Percentiles rank a stretch among this genome's conserved stretches.
Evolutionary conservation across 257 asterid species (phyloP).

Genomic region (Salvia miltiorrhiza): DNA sequence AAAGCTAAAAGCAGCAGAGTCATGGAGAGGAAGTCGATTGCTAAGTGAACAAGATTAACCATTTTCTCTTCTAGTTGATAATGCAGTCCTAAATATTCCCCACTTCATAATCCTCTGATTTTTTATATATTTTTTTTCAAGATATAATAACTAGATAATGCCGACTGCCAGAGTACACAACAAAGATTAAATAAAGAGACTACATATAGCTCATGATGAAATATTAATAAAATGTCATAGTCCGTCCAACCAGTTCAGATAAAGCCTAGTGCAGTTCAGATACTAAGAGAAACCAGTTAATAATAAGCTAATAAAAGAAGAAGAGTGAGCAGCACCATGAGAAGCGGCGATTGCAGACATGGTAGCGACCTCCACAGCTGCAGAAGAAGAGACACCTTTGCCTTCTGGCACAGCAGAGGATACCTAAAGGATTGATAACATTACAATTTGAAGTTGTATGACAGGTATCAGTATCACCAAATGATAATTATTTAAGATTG

Average conservation of each 20-base stretch:
- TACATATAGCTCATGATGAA: neutral
- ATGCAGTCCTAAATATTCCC: neutral
- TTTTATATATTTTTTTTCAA: neutral
- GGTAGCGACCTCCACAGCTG: constrained; percentile 95
- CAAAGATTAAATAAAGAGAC: neutral
- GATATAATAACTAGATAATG: neutral
- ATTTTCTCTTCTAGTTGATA: neutral
- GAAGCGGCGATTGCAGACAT: constrained; percentile 95
- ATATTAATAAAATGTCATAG: neutral
- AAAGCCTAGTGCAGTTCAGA: neutral
- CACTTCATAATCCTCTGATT: neutral
- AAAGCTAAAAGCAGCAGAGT: neutral
- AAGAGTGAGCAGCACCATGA: constrained; percentile 51
- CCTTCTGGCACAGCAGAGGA: constrained; percentile 99
- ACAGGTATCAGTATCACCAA: neutral
- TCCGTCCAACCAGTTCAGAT: neutral
- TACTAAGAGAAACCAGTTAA: neutral
- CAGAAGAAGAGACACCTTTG: constrained; percentile 98
- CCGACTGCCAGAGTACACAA: neutral
- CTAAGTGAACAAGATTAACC: neutral
- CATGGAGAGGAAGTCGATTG: neutral
- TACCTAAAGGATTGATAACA: constrained; percentile 46
- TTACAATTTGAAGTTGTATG: neutral
- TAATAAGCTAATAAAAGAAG: constrained; percentile 6
- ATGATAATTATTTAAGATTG: neutral